A percentile compares a stretch with the other conserved stretches of the same genome.
These are phyloP conservation scores for Rhododendron ferrugineum DNA, from an alignment of 148 eudicot genomes.

Conservation along the genomic window DNA sequence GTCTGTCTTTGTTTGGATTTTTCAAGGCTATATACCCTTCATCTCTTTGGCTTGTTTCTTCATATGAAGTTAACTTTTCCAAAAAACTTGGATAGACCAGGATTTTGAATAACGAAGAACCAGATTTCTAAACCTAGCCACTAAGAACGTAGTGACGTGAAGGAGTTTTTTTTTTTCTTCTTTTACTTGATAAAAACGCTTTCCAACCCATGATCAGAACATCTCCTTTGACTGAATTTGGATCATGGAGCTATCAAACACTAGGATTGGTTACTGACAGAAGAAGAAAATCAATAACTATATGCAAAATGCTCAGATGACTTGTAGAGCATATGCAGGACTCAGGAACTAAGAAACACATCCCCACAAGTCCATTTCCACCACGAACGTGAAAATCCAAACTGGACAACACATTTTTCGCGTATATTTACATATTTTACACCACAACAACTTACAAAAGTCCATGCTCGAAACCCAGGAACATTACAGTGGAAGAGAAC, in stretches of 20 bases:
- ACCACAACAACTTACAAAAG: neutral
- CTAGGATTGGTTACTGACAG: neutral
- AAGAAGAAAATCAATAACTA: neutral
- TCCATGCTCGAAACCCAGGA: neutral
- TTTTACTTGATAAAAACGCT: neutral
- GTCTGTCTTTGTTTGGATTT: neutral
- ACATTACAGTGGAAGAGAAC: slow-evolving; percentile 1
- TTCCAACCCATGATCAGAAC: neutral
- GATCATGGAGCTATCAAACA: neutral
- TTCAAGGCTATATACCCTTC: too few species aligned
- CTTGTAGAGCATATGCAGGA: neutral
- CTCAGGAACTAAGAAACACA: neutral
- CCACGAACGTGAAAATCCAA: neutral
- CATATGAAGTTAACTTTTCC: neutral
- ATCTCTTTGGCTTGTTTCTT: neutral
- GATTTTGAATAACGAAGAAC: neutral
- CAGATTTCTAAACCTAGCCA: neutral
- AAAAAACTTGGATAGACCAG: neutral
- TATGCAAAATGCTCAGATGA: neutral
- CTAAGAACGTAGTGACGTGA: neutral
- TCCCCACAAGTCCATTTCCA: neutral
- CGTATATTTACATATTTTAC: slow-evolving; percentile 1
- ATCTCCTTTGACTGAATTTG: neutral
- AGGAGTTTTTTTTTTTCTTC: neutral
- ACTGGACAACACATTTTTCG: neutral